Conservation (phyloP, 2,329 filamentous ascomycete genomes). For the Penicillium sp. region DNA sequence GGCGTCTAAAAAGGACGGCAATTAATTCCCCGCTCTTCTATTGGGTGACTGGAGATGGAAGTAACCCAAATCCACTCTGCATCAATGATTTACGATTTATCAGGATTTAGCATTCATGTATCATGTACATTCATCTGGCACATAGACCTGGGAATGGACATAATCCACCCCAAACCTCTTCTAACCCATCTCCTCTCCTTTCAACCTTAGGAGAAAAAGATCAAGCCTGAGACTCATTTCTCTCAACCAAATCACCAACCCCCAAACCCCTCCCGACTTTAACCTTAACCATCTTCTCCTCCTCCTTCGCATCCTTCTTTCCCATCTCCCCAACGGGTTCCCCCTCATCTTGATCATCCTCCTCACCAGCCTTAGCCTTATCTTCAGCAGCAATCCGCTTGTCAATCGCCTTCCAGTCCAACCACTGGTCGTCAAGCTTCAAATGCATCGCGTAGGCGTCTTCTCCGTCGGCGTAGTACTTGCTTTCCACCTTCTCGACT, state of each 20-base stretch:
- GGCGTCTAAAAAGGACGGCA: neutral
- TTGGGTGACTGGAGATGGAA: too few species aligned
- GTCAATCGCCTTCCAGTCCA: constrained; percentile 49
- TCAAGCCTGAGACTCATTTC: constrained; percentile 39
- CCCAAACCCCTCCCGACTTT: constrained; percentile 79
- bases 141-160: neutral
- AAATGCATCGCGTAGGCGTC: constrained; percentile 94
- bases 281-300: constrained; percentile 72
- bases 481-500: constrained; percentile 64
- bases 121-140: constrained; percentile 3
- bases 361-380: constrained; percentile 29
- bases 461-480: constrained; percentile 86
- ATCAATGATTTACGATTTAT: neutral
- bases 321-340: constrained; percentile 68
- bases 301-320: constrained; percentile 51
- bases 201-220: neutral
- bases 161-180: neutral
- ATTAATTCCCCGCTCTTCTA: neutral
- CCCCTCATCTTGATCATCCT: constrained; percentile 58
- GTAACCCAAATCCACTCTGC: neutral
- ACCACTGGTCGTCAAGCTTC: constrained; percentile 60
- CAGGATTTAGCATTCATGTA: neutral
- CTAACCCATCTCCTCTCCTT: neutral
- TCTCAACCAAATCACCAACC: constrained; percentile 61
- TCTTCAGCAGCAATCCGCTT: constrained; percentile 37